Base-by-base conservation (phyloP, 1,284 basidiomycete genomes). In the Sanghuangporus baumii region DNA sequence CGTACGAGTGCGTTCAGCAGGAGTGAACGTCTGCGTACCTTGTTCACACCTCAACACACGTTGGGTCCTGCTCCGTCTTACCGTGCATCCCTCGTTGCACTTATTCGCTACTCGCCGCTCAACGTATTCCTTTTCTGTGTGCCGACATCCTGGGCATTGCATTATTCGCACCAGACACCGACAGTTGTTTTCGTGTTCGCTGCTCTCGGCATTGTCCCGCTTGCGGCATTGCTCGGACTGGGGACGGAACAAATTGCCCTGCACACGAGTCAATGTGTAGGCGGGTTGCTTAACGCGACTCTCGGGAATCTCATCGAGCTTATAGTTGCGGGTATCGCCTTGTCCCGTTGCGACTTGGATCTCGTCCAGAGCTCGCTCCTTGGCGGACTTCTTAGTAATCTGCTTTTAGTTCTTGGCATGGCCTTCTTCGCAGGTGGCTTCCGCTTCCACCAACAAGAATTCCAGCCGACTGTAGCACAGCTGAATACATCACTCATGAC, bases 341-440 rank as follows among this genome's bases (percentile, higher is more conserved):
- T 80, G 55, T 72, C 73, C 54, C 76, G 86, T 75, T 86, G 85
- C 63, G 81, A 87, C 68, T 74, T 88, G 34, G 81, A 82, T 64
- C 80, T 88, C 57, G 85, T 88, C 0, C 86, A 87, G 69, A 84
- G 85, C 51, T 79, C 78, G 38, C 78, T 87, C 68, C 78, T 86
- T 37, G 86, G 86, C 38, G 82, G 81, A 47, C 80, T 88, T 60
- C 71, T 88, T 18, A 85, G 83, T 66, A 89, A 89, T 69, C 74
- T 87, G 37, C 75, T 89, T 18, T 80, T 89, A 62, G 87, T 89
- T 16, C 77, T 89, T 43, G 87, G 88, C 58, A 80, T 84, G 79
- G 81, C 80, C 60, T 78, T 84, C 73, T 73, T 81, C 58, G 79
- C 81, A 34, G 83, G 85, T 65, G 85, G 85, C 26, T 78, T 84